These are phyloP conservation scores for Tylopilus orsonianus DNA, from an alignment of 1,284 basidiomycete genomes.

Conservation along the genomic window DNA sequence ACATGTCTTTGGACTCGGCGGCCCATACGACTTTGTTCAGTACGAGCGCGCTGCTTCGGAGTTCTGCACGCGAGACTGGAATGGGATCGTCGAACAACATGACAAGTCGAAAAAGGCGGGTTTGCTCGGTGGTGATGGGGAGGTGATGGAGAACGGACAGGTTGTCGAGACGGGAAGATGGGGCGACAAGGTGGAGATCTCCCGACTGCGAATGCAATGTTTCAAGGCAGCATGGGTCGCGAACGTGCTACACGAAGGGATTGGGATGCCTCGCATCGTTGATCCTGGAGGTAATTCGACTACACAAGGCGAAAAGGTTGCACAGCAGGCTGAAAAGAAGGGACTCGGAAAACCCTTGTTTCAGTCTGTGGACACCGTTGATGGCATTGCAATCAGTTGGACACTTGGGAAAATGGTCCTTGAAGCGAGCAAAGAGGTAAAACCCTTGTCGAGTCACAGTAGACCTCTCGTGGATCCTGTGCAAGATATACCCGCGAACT, in stretches of 20 bases:
- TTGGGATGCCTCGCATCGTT: constrained; percentile 90
- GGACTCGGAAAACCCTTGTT: constrained; percentile 79
- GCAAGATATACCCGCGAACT: constrained; percentile 53
- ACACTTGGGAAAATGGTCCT: constrained; percentile 98
- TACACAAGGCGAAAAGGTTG: constrained; percentile 65
- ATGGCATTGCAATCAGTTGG: constrained; percentile 94
- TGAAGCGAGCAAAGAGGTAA: constrained; percentile 87
- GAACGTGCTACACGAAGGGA: constrained; percentile 94
- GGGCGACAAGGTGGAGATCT: constrained; percentile 74
- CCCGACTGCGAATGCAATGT: constrained; percentile 93
- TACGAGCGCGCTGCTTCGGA: constrained; percentile 91
- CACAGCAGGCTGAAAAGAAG: constrained; percentile 74
- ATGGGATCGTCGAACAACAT: constrained; percentile 70
- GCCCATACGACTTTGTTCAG: constrained; percentile 93
- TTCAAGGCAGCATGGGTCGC: constrained; percentile 99
- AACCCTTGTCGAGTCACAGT: constrained; percentile 44
- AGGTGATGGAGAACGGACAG: constrained; percentile 53
- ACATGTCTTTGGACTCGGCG: constrained; percentile 92
- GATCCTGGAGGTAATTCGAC: constrained; percentile 77
- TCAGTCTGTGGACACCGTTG: constrained; percentile 91
- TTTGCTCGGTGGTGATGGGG: constrained; percentile 56
- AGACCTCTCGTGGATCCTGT: constrained; percentile 68
- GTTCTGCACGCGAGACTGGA: constrained; percentile 86
- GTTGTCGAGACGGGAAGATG: constrained; percentile 66
- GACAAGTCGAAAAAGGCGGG: constrained; percentile 50